Conservation (phyloP, 768 basidiomycete genomes). For the Rhodotorula kratochvilovae region DNA sequence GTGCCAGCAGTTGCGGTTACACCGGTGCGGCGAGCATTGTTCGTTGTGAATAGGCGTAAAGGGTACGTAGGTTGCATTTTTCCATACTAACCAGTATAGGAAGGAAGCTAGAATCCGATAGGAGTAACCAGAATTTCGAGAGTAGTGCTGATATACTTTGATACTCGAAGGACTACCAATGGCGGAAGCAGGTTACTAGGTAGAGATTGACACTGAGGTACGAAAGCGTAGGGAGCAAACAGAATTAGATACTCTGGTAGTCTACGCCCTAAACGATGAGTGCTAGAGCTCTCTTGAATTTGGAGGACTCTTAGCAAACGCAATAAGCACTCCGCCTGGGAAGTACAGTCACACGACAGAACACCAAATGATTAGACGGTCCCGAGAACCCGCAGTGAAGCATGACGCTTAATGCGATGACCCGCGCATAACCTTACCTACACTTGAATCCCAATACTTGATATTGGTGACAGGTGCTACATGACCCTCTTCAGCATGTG, state of each 20-base stretch:
- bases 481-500: constrained; percentile 45
- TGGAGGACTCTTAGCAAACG: constrained; percentile 21
- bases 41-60: constrained; percentile 28
- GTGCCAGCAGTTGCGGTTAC: constrained; percentile 27
- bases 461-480: constrained; percentile 41
- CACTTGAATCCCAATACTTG: constrained; percentile 18
- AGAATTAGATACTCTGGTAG: constrained; percentile 43
- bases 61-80: constrained; percentile 22
- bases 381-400: constrained; percentile 25
- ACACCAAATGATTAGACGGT: constrained; percentile 27
- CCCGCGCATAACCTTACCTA: constrained; percentile 25
- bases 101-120: constrained; percentile 29
- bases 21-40: constrained; percentile 20
- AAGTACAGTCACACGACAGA: constrained; percentile 40
- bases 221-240: constrained; percentile 43
- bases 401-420: constrained; percentile 28
- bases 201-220: constrained; percentile 43
- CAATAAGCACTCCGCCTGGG: constrained; percentile 43
- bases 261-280: constrained; percentile 44
- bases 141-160: constrained; percentile 41
- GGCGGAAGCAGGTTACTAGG: constrained; percentile 42
- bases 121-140: constrained; percentile 40
- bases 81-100: neutral
- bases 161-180: constrained; percentile 42
- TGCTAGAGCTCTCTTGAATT: constrained; percentile 27